Conservation (phyloP, 805 yeast species). For the Hanseniaspora nectarophila region DNA sequence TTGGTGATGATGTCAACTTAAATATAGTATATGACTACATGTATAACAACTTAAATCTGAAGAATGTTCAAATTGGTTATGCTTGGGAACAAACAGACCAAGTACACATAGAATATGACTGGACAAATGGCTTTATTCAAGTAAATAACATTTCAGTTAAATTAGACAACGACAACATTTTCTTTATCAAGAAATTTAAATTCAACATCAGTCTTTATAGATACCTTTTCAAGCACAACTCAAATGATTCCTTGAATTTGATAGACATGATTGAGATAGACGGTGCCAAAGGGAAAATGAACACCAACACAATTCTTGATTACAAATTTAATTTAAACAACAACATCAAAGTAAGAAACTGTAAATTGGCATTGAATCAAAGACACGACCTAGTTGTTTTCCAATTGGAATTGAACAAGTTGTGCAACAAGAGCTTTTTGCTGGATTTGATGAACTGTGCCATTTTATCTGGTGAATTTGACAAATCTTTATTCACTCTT, state of each 20-base stretch:
- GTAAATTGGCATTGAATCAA: slow-evolving; percentile 6
- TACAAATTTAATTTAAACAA: not conserved
- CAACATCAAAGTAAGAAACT: slow-evolving; percentile 7
- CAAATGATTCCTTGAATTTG: not conserved
- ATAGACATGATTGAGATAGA: slow-evolving; percentile 1
- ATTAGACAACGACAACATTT: not conserved
- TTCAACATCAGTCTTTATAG: slow-evolving; percentile 24
- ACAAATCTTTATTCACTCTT: slow-evolving; percentile 62
- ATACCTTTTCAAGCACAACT: slow-evolving; percentile 15
- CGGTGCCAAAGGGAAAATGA: slow-evolving; percentile 7
- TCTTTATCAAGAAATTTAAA: slow-evolving; percentile 19
- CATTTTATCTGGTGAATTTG: slow-evolving; percentile 61
- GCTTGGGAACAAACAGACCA: not conserved
- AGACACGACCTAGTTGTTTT: slow-evolving; percentile 41
- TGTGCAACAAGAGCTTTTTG: slow-evolving; percentile 47
- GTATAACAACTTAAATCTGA: not conserved
- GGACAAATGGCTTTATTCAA: slow-evolving; percentile 6
- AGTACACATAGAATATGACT: not conserved
- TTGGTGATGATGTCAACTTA: not conserved
- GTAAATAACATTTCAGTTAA: not conserved
- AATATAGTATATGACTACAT: not conserved
- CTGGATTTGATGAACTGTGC: slow-evolving; percentile 59
- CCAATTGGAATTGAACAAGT: slow-evolving; percentile 50
- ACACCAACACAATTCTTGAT: not conserved
- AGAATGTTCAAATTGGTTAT: not conserved